Conservation (phyloP, 2,329 filamentous ascomycete species). For the Talaromyces marneffei region DNA sequence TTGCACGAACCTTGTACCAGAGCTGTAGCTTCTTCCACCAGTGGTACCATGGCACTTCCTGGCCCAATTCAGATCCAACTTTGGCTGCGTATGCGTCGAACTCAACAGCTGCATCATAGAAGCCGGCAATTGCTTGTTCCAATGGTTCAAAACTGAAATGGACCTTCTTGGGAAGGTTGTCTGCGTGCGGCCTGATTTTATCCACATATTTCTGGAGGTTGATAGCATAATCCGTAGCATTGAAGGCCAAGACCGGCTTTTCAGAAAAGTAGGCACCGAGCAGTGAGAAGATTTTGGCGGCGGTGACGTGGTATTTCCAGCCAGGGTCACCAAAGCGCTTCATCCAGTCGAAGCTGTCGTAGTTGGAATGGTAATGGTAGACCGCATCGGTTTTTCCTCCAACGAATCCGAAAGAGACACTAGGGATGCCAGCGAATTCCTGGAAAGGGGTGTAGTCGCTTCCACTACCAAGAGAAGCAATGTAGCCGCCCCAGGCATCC, state of each 20-base stretch:
- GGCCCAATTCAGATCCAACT: conserved; percentile 45
- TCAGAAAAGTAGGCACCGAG: conserved; percentile 58
- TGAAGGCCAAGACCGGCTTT: conserved; percentile 57
- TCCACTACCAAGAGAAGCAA: conserved; percentile 64
- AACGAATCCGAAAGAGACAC: conserved; percentile 58
- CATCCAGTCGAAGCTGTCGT: conserved; percentile 83
- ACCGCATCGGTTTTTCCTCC: conserved; percentile 40
- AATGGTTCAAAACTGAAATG: conserved; percentile 43
- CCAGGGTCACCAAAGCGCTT: conserved; percentile 63
- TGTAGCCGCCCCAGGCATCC: conserved; percentile 60
- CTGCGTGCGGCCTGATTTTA: conserved; percentile 24
- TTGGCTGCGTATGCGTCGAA: conserved; percentile 50
- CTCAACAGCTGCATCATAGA: conserved; percentile 43
- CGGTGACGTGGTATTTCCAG: conserved; percentile 56
- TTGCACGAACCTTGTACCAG: conserved; percentile 55
- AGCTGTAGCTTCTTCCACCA: conserved; percentile 63
- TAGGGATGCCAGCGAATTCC: conserved; percentile 63
- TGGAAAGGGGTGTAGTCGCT: conserved; percentile 72
- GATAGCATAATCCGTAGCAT: conserved; percentile 58
- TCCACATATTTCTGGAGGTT: conserved; percentile 46
- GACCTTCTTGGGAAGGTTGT: conserved; percentile 20
- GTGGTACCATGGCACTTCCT: conserved; percentile 70
- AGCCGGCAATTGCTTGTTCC: conserved; percentile 44
- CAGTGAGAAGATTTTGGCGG: conserved; percentile 61
- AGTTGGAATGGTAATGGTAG: conserved; percentile 79